Evolutionary conservation across 139 green algal species (phyloP), one percentile per base, ranked within the genome.

Genomic region (Yamagishiella unicocca): DNA sequence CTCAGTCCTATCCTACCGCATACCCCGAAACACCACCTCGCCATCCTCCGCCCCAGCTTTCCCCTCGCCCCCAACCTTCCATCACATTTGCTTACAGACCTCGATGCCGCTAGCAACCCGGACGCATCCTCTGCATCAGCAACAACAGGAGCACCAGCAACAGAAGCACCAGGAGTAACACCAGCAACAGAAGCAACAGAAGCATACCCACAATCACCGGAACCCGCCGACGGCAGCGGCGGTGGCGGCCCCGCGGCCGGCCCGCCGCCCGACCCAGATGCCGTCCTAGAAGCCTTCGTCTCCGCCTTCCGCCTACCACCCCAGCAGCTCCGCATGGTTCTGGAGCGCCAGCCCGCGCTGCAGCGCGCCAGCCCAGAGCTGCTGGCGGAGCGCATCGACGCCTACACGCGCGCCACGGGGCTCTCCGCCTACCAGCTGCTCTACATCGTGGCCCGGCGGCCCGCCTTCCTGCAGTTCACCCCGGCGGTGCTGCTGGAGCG

Each of bases 341-440:
- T 80, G 14, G 67, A 87, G 50, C 82, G 82, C 25, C 82, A 87
- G 82, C 82, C 82, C 24, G 67, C 67, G 2, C 82, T 87, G n/a
- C 25, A 27, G 19, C 67, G 46, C 33, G 67, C 50, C 35, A 79
- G 35, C 33, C 82, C 82, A 4, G 10, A 6, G 12, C 46, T 79
- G 21, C 46, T 87, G 9, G 67, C 82, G 17, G 62, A 72, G 10
- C 82, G 82, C 35, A 45, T 87, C 1, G 46, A 25, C 12, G 67
- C 66, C 37, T 87, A 81, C 82, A 43, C 31, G 17, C 46, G 82
- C 17, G 67, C 37, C 37, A 70, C 35, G 3, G 67, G 67, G 46
- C 24, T 80, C 8, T n/a, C 35, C 25, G 25, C 35, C 50, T 87
- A 87, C 50, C 42, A 80, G 38, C n/a, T 87, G 33, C 66, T 87